Evolutionary conservation across 2,329 filamentous ascomycete species (phyloP).

Genomic region (Torrubiella hemipterigena): DNA sequence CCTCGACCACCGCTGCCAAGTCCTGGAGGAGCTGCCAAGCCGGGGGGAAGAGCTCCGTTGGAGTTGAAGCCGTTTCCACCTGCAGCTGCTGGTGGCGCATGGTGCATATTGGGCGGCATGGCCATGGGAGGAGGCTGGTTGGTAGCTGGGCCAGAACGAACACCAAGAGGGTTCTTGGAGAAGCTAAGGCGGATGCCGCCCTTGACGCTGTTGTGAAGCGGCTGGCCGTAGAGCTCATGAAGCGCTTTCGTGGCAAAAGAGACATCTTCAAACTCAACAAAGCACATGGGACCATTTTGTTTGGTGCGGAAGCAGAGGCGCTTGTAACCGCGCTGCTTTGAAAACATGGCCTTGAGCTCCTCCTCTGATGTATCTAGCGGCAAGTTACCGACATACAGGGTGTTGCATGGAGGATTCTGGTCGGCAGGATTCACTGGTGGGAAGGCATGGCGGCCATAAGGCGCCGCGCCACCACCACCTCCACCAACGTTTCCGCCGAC

Average conservation of each 20-base stretch:
- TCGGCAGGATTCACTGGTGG: constrained; percentile 89
- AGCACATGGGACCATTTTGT: constrained; percentile 94
- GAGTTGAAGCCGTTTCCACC: constrained; percentile 48
- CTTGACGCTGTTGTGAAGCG: constrained; percentile 82
- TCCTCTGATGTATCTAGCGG: constrained; percentile 89
- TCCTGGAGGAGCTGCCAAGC: constrained; percentile 64
- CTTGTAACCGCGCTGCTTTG: constrained; percentile 89
- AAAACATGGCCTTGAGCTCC: constrained; percentile 87
- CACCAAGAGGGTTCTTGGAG: constrained; percentile 92
- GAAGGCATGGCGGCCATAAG: constrained; percentile 46
- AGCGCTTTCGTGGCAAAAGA: constrained; percentile 85
- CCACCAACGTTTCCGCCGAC: not conserved
- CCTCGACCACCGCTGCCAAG: constrained; percentile 27
- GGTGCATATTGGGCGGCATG: constrained; percentile 48
- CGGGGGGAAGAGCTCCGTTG: constrained; percentile 69
- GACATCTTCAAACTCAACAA: constrained; percentile 94
- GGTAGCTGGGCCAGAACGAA: constrained; percentile 63
- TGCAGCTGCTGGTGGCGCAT: too few relatives aligned
- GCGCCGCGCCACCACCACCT: too few relatives aligned
- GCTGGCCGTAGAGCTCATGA: constrained; percentile 77
- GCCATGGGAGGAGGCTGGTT: constrained; percentile 35
- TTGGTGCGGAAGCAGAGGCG: constrained; percentile 90
- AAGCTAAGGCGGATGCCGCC: constrained; percentile 93
- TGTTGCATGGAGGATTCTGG: constrained; percentile 95
- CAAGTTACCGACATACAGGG: constrained; percentile 93